phyloP scores from a whole-genome alignment of 2,329 filamentous ascomycete species.

The Penicillium sumatraense region DNA sequence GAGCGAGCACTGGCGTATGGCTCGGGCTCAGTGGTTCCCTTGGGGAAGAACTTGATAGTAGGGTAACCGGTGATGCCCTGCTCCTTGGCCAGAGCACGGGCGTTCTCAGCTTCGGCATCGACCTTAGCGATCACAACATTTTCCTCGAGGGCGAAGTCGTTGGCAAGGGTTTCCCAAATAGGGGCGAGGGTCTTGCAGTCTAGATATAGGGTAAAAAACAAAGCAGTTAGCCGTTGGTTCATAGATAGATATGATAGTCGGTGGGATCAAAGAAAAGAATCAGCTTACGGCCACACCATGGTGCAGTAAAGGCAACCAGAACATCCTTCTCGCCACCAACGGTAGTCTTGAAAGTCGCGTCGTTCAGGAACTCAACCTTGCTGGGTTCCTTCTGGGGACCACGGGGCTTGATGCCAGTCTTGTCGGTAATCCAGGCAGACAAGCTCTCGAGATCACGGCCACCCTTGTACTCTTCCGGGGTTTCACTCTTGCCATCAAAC shows the following conservation, averaged over 20 bases:
- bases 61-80: slow-evolving; percentile 86
- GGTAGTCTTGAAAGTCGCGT: slow-evolving; percentile 74
- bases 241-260: slow-evolving; percentile 1
- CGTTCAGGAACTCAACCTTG: slow-evolving; percentile 77
- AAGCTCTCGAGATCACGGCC: slow-evolving; percentile 88
- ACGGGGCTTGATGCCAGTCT: slow-evolving; percentile 83
- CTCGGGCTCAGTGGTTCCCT: slow-evolving; percentile 73
- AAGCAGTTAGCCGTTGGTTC: slow-evolving; percentile 6
- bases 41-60: slow-evolving; percentile 97
- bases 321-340: slow-evolving; percentile 88
- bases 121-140: slow-evolving; percentile 90
- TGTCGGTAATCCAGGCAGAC: slow-evolving; percentile 77
- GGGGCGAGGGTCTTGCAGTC: slow-evolving; percentile 97
- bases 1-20: slow-evolving; percentile 76
- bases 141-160: slow-evolving; percentile 77
- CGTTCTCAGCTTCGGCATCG: slow-evolving; percentile 85
- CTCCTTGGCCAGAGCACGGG: slow-evolving; percentile 75
- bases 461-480: slow-evolving; percentile 81
- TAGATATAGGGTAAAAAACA: slow-evolving; percentile 44
- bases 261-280: slow-evolving; percentile 7
- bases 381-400: slow-evolving; percentile 66
- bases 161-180: slow-evolving; percentile 83
- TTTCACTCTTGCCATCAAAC: slow-evolving; percentile 93
- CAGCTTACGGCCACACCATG: slow-evolving; percentile 95
- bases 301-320: slow-evolving; percentile 94